Evolutionary conservation across 2,329 filamentous ascomycete genomes (phyloP), one percentile per base, ranked within the genome.

Genomic region (Epichloe aotearoae): DNA sequence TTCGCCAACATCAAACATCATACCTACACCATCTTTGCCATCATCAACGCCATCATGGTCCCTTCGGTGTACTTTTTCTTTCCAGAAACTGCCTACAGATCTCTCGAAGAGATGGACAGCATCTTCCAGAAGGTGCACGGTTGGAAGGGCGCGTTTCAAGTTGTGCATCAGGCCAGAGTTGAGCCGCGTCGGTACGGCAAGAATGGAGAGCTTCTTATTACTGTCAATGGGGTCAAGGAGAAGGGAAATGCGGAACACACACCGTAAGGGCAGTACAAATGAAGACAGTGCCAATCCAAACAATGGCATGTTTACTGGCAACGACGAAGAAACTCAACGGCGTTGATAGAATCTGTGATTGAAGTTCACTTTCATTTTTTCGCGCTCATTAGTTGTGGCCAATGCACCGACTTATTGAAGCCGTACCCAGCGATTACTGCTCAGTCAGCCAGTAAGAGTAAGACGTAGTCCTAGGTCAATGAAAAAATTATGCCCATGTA

Each of bases 11-110:
- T 84, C 54, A 62, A 66, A 15, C 76, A 78, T 65, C 69, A 78
- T 58, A 83, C 80, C 0, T 83, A 84, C 62, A 76, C 79, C 58
- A 77, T 85, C 56, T 85, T 84, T 58, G 80, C 80, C 11, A 73
- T 80, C 44, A 80, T 84, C 66, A 83, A 83, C 61, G 73, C 75
- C 55, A 68, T 75, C 56, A 80, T 81, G 61, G 70, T 80, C 0
- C 77, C 78, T 0, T 68, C 65, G 3, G 69, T 79, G 23, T 82
- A 79, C 62, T 76, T 79, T 64, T 80, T 80, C 69, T 83, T 78
- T 64, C 80, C 80, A 0, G 81, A 84, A 64, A 84, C 81, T 10
- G 76, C 76, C 1, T 79, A 79, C 59, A 72, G 80, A 40, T 78
- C 74, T 2, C 73, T 84, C 19, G 80, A 84, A 62, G 80, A 84